Percentiles rank a stretch among this genome's conserved stretches.
Evolutionary conservation across 495 filamentous ascomycete genomes (phyloP).

Genomic region (Symbiotaphrina buchneri): DNA sequence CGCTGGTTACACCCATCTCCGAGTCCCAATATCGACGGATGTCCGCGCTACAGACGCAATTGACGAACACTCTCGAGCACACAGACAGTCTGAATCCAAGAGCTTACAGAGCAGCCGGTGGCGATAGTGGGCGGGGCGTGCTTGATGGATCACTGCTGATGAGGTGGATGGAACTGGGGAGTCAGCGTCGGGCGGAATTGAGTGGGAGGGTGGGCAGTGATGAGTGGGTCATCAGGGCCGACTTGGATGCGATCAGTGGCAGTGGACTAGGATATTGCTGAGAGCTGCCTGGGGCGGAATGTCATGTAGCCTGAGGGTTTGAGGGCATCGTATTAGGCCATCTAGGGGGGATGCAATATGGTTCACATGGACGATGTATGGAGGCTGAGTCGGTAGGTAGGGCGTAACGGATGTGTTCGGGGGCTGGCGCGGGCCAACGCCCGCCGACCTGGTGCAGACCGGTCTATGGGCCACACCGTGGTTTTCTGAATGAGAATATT

Average conservation of each 20-base stretch:
- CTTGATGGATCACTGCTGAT: conserved; percentile 36
- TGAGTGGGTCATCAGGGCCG: conserved; percentile 30
- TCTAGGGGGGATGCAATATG: neutral
- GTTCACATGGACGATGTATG: too few relatives aligned
- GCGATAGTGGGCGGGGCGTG: conserved; percentile 21
- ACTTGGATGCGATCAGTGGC: conserved; percentile 37
- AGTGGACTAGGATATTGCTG: conserved; percentile 31
- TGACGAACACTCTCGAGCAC: conserved; percentile 53
- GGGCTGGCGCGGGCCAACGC: too few relatives aligned
- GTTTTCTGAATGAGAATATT: too few relatives aligned
- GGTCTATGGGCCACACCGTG: too few relatives aligned
- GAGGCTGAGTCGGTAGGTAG: too few relatives aligned
- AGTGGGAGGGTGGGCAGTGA: conserved; percentile 36
- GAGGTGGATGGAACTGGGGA: conserved; percentile 48
- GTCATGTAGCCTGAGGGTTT: too few relatives aligned
- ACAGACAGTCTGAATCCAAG: conserved; percentile 63
- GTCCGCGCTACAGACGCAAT: conserved; percentile 56
- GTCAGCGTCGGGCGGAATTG: conserved; percentile 44
- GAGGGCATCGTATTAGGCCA: too few relatives aligned
- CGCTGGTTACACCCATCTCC: conserved; percentile 52
- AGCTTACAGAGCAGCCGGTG: conserved; percentile 36
- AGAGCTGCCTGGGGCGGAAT: too few relatives aligned
- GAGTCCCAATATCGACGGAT: conserved; percentile 71
- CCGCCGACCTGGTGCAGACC: too few relatives aligned
- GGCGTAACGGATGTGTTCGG: too few relatives aligned